These are phyloP conservation scores for Sanghuangporus sanghuang DNA, from an alignment of 1,284 basidiomycete genomes.

Conservation along the genomic window DNA sequence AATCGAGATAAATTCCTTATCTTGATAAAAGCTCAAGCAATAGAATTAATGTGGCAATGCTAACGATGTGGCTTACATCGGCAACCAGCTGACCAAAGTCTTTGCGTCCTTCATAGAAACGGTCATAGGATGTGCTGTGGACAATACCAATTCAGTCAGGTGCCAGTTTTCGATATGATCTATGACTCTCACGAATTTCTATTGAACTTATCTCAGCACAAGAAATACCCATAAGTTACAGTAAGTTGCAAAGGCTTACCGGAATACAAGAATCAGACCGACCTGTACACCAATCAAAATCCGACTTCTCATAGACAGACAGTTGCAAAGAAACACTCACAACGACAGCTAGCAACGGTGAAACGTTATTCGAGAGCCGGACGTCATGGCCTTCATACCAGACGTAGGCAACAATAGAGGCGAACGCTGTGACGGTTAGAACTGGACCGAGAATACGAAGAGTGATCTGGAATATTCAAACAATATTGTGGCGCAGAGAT, in stretches of 20 bases:
- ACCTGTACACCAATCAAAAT: constrained; percentile 36
- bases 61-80: constrained; percentile 38
- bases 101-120: constrained; percentile 83
- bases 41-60: constrained; percentile 25
- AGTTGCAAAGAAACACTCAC: constrained; percentile 46
- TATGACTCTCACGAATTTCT: constrained; percentile 2
- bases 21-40: constrained; percentile 28
- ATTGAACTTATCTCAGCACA: neutral
- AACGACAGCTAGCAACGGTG: constrained; percentile 85
- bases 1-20: constrained; percentile 59
- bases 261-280: constrained; percentile 73
- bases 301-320: constrained; percentile 14
- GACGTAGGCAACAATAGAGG: constrained; percentile 55
- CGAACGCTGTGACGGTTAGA: constrained; percentile 74
- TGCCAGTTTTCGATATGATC: neutral
- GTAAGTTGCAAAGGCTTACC: constrained; percentile 34
- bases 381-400: constrained; percentile 49
- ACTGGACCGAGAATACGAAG: constrained; percentile 72
- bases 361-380: constrained; percentile 65
- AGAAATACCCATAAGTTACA: neutral
- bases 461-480: constrained; percentile 45
- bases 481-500: neutral
- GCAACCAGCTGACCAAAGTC: constrained; percentile 65
- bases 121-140: constrained; percentile 72
- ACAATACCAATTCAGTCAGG: neutral